A percentile compares a stretch with the other conserved stretches of the same genome.
Conservation (phyloP, 345 rosid species). For the Citrus reticulata region DNA sequence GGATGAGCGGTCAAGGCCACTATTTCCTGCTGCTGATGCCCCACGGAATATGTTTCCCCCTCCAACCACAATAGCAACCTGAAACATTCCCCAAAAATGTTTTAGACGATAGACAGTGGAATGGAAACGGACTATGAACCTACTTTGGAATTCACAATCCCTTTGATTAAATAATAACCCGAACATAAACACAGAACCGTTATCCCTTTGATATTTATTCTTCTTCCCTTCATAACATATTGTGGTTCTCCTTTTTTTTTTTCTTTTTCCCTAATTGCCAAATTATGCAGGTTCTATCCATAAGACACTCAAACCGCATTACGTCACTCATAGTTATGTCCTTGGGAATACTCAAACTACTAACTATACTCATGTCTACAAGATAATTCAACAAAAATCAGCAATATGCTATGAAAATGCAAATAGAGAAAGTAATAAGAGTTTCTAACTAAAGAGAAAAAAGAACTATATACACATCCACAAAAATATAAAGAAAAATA, state of each 20-base stretch:
- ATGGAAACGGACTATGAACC: constrained; percentile 7
- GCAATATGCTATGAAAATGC: neutral
- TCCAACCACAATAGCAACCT: constrained; percentile 97
- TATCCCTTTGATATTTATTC: neutral
- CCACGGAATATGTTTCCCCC: constrained; percentile 97
- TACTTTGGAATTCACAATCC: neutral
- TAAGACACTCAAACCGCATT: neutral
- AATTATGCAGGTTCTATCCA: neutral
- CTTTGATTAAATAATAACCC: neutral
- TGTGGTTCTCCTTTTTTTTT: neutral
- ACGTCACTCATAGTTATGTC: neutral
- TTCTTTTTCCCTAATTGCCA: neutral
- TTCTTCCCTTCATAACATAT: neutral
- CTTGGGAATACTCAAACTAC: neutral
- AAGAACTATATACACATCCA: neutral
- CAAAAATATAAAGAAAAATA: neutral
- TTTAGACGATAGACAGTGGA: neutral
- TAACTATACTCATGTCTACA: neutral
- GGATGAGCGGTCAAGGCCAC: constrained; percentile 97
- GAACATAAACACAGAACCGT: neutral
- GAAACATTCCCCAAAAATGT: constrained; percentile 6
- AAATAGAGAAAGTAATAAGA: neutral
- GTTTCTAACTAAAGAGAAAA: neutral
- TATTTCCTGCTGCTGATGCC: constrained; percentile 87
- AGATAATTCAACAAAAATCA: neutral